Percentiles rank a stretch among this genome's conserved stretches.
These are phyloP conservation scores for Friedmanniomyces endolithicus DNA, from an alignment of 495 filamentous ascomycete genomes.

Conservation along the genomic window DNA sequence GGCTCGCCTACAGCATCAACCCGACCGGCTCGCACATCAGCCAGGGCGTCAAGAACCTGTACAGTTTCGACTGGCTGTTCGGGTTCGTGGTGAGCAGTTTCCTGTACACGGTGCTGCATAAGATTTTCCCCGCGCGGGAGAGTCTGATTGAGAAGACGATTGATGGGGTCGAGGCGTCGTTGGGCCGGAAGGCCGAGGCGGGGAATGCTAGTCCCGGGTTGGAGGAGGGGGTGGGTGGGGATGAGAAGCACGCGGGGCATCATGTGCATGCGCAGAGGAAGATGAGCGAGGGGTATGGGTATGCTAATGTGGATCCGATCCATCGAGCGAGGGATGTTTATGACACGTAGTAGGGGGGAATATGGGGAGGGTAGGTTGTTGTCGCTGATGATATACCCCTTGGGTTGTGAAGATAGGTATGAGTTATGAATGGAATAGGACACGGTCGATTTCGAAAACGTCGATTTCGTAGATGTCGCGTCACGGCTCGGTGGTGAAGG, in stretches of 20 bases:
- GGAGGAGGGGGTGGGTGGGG: neutral
- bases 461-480: too few relatives aligned
- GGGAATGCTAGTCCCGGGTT: neutral
- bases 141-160: constrained; percentile 27
- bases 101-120: constrained; percentile 36
- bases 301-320: constrained; percentile 6
- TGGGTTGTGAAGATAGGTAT: too few relatives aligned
- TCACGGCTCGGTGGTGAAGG: too few relatives aligned
- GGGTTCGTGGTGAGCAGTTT: constrained; percentile 39
- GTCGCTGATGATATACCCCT: too few relatives aligned
- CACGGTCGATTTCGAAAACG: too few relatives aligned
- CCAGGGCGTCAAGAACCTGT: constrained; percentile 17
- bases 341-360: neutral
- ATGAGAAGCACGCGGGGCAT: constrained; percentile 1
- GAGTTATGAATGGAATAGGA: too few relatives aligned
- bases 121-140: constrained; percentile 30
- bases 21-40: constrained; percentile 36
- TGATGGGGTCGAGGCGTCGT: neutral
- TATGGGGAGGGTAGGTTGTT: too few relatives aligned
- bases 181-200: neutral
- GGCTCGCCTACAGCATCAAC: constrained; percentile 42
- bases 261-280: neutral
- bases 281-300: neutral
- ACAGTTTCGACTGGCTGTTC: constrained; percentile 41
- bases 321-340: constrained; percentile 4